Conservation (phyloP, 129 eudicot species). For the Saposhnikovia divaricata region DNA sequence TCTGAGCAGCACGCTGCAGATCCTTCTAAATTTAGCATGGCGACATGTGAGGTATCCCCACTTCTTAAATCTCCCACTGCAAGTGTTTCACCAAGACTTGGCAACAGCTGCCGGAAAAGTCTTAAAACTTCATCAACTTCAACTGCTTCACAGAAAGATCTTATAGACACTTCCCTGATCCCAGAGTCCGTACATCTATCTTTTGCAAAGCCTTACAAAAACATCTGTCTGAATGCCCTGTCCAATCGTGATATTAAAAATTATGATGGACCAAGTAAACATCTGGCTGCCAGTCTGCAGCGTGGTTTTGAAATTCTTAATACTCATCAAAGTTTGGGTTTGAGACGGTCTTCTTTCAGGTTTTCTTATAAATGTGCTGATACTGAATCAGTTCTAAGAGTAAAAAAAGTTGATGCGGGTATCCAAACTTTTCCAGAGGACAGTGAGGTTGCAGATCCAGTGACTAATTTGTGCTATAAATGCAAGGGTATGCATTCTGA, state of each 20-base stretch:
- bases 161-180: constrained; percentile 10
- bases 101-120: constrained; percentile 52
- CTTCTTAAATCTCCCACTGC: constrained; percentile 55
- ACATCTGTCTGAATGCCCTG: constrained; percentile 22
- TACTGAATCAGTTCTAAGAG: constrained; percentile 21
- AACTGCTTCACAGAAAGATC: constrained; percentile 56
- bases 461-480: constrained; percentile 40
- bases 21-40: constrained; percentile 22
- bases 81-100: constrained; percentile 55
- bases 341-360: constrained; percentile 66
- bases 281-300: constrained; percentile 70
- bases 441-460: constrained; percentile 21
- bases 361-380: constrained; percentile 60
- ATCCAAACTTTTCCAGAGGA: constrained; percentile 55
- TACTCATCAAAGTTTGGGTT: constrained; percentile 42
- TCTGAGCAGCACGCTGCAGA: not conserved
- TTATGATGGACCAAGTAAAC: constrained; percentile 38
- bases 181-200: constrained; percentile 21
- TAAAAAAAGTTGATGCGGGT: constrained; percentile 68
- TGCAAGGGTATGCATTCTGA: constrained; percentile 41
- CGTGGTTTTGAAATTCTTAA: constrained; percentile 68
- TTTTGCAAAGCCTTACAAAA: constrained; percentile 33
- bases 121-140: constrained; percentile 48
- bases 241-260: constrained; percentile 15
- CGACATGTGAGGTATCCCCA: constrained; percentile 36